phyloP scores from a whole-genome alignment of 495 filamentous ascomycete genomes.

The Trypethelium eluteriae region DNA sequence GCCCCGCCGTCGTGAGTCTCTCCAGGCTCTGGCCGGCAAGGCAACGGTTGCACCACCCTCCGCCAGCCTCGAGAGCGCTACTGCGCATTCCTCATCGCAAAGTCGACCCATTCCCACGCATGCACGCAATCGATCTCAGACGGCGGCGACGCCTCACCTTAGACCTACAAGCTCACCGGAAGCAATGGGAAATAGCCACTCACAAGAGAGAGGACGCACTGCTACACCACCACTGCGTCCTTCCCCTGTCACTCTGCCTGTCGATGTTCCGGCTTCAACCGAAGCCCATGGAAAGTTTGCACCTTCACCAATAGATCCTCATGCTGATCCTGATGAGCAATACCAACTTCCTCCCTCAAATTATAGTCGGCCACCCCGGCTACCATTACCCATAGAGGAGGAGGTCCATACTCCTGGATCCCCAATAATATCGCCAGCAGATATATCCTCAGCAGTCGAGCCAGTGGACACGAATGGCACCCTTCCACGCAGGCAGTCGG shows the following conservation, averaged over 20 bases:
- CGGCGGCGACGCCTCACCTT: slow-evolving; percentile 21
- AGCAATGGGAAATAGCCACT: slow-evolving; percentile 25
- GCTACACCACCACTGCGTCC: slow-evolving; percentile 15
- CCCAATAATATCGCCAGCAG: slow-evolving; percentile 64
- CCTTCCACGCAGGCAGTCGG: slow-evolving; percentile 46
- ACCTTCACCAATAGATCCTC: slow-evolving; percentile 22
- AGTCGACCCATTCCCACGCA: slow-evolving; percentile 20
- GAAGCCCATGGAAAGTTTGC: slow-evolving; percentile 19
- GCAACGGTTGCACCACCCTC: slow-evolving; percentile 31
- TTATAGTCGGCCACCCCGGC: slow-evolving; percentile 68
- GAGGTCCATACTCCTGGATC: slow-evolving; percentile 78
- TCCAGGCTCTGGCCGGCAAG: slow-evolving; percentile 31
- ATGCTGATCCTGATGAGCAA: slow-evolving; percentile 21
- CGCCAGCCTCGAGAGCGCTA: slow-evolving; percentile 28
- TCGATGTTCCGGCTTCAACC: slow-evolving; percentile 17
- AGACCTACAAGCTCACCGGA: slow-evolving; percentile 15
- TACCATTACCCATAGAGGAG: slow-evolving; percentile 87
- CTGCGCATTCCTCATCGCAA: slow-evolving; percentile 20
- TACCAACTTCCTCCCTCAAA: slow-evolving; percentile 36
- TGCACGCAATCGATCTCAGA: slow-evolving; percentile 22
- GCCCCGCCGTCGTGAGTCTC: slow-evolving; percentile 31
- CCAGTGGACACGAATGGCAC: slow-evolving; percentile 42
- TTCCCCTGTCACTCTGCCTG: slow-evolving; percentile 18
- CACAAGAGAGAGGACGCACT: slow-evolving; percentile 15
- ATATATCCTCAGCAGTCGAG: slow-evolving; percentile 44